Base-by-base conservation (phyloP, 2,329 filamentous ascomycete species). In the Claviceps citrina region DNA sequence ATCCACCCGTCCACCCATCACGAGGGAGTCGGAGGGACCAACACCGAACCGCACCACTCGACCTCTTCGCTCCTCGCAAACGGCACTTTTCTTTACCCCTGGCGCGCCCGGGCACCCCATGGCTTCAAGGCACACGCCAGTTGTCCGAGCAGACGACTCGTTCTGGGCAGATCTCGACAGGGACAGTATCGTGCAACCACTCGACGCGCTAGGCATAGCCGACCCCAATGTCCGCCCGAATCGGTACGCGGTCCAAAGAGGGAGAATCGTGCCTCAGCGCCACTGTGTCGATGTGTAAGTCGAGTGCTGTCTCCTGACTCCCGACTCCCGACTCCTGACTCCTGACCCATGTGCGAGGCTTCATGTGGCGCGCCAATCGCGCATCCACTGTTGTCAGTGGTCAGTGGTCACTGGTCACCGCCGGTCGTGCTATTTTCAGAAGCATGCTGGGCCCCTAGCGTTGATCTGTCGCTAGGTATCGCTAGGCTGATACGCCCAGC, bases 171-270 rank as follows among this genome's bases (percentile, higher is more conserved):
- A 31, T 18, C 27, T 43, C 34, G 38, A 43, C 36, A 20, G 28
- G 15, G 41, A 43, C 39, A 36, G 43, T 19, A 48, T 53, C 37
- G 51, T 52, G 34, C 49, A 48, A 39, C 48, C 53, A 31, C 49
- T 57, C 35, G 50, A 54, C 49, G 51, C 50, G 19, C 51, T 59
- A 26, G 46, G 42, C 30, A 39, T 48, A 20, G 39, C 46, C 36
- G 50, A 52, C 38, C 47, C 47, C 39, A 49, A 52, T 38, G 47
- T 47, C 39, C 48, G 45, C 25, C 51, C 55, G 25, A 46, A 47
- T 44, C 49, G 46, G 25, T 58, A 52, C 48, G 55, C 57, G 39
- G 49, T 58, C 33, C 51, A 53, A 31, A 44, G 51, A 38, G 57
- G 56, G 36, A 59, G 54, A 43, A 50, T 55, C 15, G 56, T 59